Conservation (phyloP, 108 stramenopile species). For the Pseudonitzschia pungens region DNA sequence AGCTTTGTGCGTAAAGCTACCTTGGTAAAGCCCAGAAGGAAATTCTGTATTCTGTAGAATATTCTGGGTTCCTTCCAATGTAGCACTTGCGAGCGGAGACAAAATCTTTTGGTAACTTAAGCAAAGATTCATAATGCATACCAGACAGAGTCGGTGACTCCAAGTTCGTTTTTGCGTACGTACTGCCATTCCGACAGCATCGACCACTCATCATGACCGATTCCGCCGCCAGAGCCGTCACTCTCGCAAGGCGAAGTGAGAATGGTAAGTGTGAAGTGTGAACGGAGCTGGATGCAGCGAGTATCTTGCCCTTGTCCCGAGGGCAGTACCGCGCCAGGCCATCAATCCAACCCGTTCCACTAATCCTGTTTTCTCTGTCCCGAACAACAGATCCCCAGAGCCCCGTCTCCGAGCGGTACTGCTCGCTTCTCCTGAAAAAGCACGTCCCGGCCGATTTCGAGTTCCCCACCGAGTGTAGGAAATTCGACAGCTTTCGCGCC, state of each 20-base stretch:
- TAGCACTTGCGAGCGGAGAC: background rate
- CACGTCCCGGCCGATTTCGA: conserved; percentile 16
- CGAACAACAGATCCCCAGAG: background rate
- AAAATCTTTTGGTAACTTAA: background rate
- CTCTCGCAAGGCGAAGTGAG: background rate
- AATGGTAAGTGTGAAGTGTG: background rate
- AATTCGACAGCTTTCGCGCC: conserved; percentile 17
- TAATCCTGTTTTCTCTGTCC: background rate
- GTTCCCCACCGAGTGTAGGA: conserved; percentile 31
- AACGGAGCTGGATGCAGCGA: background rate
- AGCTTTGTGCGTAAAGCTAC: too few relatives aligned
- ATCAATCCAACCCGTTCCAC: too few relatives aligned
- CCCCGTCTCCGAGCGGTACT: background rate
- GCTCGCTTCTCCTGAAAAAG: conserved; percentile 11
- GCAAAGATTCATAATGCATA: background rate
- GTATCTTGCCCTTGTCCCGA: background rate
- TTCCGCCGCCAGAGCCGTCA: background rate
- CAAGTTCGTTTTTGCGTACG: too few relatives aligned
- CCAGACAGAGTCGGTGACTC: too few relatives aligned
- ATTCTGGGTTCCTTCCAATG: too few relatives aligned
- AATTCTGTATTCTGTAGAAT: too few relatives aligned
- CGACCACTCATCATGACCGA: background rate
- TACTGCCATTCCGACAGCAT: background rate
- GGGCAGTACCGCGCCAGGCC: too few relatives aligned
- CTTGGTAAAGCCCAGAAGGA: too few relatives aligned